Conservation (phyloP, 805 yeast genomes). For the Yamadazyma ubonensis region DNA sequence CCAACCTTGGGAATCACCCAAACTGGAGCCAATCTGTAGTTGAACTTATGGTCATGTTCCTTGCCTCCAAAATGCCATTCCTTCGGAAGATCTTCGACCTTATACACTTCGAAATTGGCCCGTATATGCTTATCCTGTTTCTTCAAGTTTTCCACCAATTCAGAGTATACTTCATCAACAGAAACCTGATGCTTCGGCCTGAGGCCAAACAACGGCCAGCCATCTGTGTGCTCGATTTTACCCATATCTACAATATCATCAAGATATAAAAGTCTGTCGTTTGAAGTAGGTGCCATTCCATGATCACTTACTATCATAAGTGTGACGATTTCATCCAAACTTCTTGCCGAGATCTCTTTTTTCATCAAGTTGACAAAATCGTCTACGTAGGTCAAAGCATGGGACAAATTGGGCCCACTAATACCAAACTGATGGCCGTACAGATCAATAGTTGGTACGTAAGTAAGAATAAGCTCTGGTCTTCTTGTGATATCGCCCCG, state of each 20-base stretch:
- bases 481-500: conserved; percentile 43
- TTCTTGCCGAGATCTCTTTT: conserved; percentile 49
- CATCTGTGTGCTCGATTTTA: conserved; percentile 63
- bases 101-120: conserved; percentile 46
- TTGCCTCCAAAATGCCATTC: conserved; percentile 57
- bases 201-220: conserved; percentile 84
- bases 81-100: conserved; percentile 51
- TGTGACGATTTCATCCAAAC: conserved; percentile 65
- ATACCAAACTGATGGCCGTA: conserved; percentile 75
- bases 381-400: conserved; percentile 66
- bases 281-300: conserved; percentile 88
- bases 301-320: conserved; percentile 83
- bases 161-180: conserved; percentile 46
- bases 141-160: conserved; percentile 26
- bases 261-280: conserved; percentile 62
- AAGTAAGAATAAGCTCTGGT: conserved; percentile 75
- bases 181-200: conserved; percentile 49
- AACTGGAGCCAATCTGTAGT: conserved; percentile 73
- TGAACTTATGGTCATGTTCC: conserved; percentile 34
- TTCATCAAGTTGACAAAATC: conserved; percentile 51
- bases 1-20: conserved; percentile 87
- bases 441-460: conserved; percentile 82
- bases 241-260: conserved; percentile 65
- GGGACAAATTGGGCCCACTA: conserved; percentile 53
- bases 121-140: conserved; percentile 17